Percentiles rank a stretch among this genome's conserved stretches.
phyloP scores from a whole-genome alignment of 108 stramenopile genomes.

The Cyclotella baltica region DNA sequence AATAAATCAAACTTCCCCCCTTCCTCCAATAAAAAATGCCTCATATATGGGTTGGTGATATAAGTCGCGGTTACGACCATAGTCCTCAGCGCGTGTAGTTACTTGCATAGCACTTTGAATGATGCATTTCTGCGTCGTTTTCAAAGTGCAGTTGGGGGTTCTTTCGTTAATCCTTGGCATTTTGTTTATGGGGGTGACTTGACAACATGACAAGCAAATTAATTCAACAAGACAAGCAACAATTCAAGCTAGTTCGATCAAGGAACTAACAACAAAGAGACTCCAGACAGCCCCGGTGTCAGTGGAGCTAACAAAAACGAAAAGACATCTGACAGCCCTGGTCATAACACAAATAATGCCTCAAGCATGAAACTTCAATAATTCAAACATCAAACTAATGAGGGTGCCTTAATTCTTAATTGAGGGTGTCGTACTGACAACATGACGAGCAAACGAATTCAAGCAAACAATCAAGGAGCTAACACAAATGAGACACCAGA shows the following conservation, averaged over 20 bases:
- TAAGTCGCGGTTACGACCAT: conserved; percentile 44
- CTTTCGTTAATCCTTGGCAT: conserved; percentile 48
- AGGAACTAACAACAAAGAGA: too few species aligned
- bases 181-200: not conserved
- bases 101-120: conserved; percentile 50
- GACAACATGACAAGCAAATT: not conserved
- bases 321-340: not conserved
- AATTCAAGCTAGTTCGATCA: too few species aligned
- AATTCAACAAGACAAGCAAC: not conserved
- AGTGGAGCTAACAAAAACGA: too few species aligned
- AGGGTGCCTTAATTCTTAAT: too few species aligned
- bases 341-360: not conserved
- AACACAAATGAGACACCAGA: not conserved
- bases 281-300: too few species aligned
- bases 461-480: too few species aligned
- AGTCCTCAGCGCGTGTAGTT: conserved; percentile 49
- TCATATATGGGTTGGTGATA: conserved; percentile 41
- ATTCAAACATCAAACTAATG: too few species aligned
- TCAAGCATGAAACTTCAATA: too few species aligned
- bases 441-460: too few species aligned
- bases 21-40: conserved; percentile 17
- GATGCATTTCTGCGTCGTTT: conserved; percentile 42
- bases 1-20: not conserved
- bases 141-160: conserved; percentile 37
- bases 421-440: too few species aligned